Conservation (phyloP, 202 grass and related monocot species). For the Carex arenaria region DNA sequence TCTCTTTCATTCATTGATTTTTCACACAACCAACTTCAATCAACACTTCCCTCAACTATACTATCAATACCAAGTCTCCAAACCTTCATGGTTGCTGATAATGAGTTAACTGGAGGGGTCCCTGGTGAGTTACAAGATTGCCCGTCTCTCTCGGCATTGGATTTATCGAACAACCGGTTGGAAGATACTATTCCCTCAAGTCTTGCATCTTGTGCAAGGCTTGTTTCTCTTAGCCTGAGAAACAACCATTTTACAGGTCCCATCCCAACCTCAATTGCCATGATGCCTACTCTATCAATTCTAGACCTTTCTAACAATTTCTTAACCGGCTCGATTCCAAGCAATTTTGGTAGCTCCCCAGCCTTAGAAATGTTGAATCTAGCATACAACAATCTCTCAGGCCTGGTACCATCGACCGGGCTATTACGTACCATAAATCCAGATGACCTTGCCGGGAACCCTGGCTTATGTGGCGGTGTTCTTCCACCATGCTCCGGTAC, state of each 20-base stretch:
- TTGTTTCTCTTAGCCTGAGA: constrained; percentile 75
- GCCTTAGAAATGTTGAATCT: constrained; percentile 83
- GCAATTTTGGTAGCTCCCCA: constrained; percentile 77
- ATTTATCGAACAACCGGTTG: constrained; percentile 80
- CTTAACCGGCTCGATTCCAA: constrained; percentile 65
- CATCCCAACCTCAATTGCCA: constrained; percentile 58
- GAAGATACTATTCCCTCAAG: constrained; percentile 58
- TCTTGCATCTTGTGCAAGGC: constrained; percentile 69
- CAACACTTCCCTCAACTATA: constrained; percentile 62
- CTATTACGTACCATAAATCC: constrained; percentile 70
- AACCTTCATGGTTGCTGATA: constrained; percentile 75
- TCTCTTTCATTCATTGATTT: constrained; percentile 94
- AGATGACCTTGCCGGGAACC: constrained; percentile 76
- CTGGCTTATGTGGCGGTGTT: constrained; percentile 59
- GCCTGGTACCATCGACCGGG: constrained; percentile 58
- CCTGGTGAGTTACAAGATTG: constrained; percentile 66
- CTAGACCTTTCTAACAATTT: constrained; percentile 94
- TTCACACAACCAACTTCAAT: constrained; percentile 77
- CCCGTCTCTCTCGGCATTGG: constrained; percentile 62
- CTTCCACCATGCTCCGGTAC: constrained; percentile 43
- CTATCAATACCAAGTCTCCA: constrained; percentile 69
- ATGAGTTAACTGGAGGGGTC: constrained; percentile 65
- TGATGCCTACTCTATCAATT: constrained; percentile 74
- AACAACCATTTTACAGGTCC: constrained; percentile 64
- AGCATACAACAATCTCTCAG: constrained; percentile 80